These are phyloP conservation scores for Penicillium daleae DNA, from an alignment of 495 filamentous ascomycete species.

Conservation along the genomic window DNA sequence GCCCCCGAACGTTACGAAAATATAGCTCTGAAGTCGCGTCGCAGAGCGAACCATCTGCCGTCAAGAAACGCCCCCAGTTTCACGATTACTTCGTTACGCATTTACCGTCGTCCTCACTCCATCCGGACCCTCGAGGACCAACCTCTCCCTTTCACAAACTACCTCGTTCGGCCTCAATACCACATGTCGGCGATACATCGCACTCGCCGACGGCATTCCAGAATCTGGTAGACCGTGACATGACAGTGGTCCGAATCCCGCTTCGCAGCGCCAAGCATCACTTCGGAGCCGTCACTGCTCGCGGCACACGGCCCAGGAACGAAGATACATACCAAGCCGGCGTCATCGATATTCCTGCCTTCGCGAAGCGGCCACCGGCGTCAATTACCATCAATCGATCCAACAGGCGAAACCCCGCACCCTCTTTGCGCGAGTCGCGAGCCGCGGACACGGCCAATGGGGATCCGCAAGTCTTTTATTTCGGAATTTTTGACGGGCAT, in stretches of 20 bases:
- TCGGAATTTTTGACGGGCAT: slow-evolving; percentile 95
- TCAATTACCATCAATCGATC: slow-evolving; percentile 58
- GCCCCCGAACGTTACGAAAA: slow-evolving; percentile 21
- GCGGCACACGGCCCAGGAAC: slow-evolving; percentile 83
- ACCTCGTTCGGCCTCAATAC: slow-evolving; percentile 79
- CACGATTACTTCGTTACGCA: slow-evolving; percentile 98
- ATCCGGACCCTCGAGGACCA: slow-evolving; percentile 80
- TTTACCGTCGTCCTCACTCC: slow-evolving; percentile 87
- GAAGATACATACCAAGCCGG: slow-evolving; percentile 96
- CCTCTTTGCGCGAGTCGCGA: slow-evolving; percentile 40
- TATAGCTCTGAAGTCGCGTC: slow-evolving; percentile 26
- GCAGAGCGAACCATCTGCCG: slow-evolving; percentile 13
- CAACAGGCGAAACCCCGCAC: slow-evolving; percentile 12
- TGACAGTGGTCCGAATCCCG: slow-evolving; percentile 97
- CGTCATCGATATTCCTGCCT: slow-evolving; percentile 88
- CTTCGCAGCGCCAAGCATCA: slow-evolving; percentile 93
- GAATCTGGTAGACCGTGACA: slow-evolving; percentile 68
- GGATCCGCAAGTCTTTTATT: slow-evolving; percentile 96
- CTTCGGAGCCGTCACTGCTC: slow-evolving; percentile 77
- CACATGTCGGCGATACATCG: slow-evolving; percentile 63
- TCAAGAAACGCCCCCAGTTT: slow-evolving; percentile 61
- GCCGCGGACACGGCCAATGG: slow-evolving; percentile 76
- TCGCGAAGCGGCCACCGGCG: slow-evolving; percentile 78
- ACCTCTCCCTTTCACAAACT: slow-evolving; percentile 68
- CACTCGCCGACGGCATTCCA: slow-evolving; percentile 60